Conservation (phyloP, 1,284 basidiomycete species). For the Violaceomyces palustris region DNA sequence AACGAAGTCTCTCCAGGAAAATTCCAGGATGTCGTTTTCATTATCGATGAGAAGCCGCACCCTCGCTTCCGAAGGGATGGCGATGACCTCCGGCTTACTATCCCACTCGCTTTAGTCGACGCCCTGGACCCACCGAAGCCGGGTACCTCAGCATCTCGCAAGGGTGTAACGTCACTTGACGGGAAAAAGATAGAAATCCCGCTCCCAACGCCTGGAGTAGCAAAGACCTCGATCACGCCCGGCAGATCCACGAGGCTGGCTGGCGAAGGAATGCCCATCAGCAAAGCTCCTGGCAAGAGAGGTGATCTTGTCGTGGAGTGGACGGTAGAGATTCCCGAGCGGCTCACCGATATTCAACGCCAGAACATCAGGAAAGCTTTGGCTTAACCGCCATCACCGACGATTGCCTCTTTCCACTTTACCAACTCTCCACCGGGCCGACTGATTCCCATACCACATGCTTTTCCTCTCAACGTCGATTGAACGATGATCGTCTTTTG, state of each 20-base stretch:
- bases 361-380: constrained; percentile 34
- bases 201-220: constrained; percentile 30
- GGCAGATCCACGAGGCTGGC: constrained; percentile 48
- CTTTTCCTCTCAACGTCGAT: no score
- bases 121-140: constrained; percentile 47
- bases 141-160: constrained; percentile 27
- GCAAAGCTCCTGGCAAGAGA: constrained; percentile 39
- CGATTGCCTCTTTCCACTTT: not conserved
- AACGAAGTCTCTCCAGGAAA: constrained; percentile 45
- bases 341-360: constrained; percentile 31
- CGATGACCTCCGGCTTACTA: constrained; percentile 41
- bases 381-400: no score
- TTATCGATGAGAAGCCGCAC: constrained; percentile 50
- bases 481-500: no score
- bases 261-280: constrained; percentile 50
- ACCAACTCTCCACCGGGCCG: no score
- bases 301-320: constrained; percentile 50
- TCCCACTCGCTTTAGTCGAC: constrained; percentile 39
- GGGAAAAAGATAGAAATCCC: constrained; percentile 42
- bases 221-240: constrained; percentile 29
- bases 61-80: constrained; percentile 40
- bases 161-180: constrained; percentile 38
- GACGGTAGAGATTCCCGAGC: constrained; percentile 45
- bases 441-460: no score
- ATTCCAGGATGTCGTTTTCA: constrained; percentile 50